phyloP scores from a whole-genome alignment of 805 yeast species.

The Kuraishia capsulata region DNA sequence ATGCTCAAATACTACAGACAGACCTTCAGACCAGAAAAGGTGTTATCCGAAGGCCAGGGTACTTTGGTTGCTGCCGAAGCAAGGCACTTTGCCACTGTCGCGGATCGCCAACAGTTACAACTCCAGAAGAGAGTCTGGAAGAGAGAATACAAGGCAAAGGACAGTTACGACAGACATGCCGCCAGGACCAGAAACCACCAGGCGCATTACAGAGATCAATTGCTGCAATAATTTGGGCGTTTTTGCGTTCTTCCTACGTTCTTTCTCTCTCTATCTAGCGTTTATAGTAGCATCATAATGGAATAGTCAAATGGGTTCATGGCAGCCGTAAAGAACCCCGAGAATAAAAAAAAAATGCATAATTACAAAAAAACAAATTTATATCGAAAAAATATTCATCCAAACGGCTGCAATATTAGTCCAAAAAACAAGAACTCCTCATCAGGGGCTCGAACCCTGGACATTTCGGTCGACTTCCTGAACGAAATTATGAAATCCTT shows the following conservation, averaged over 20 bases:
- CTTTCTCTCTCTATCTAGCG: too few relatives aligned
- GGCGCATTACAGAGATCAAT: constrained; percentile 73
- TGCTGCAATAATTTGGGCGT: constrained; percentile 28
- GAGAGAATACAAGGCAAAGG: constrained; percentile 39
- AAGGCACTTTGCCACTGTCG: constrained; percentile 36
- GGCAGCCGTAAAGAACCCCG: not conserved
- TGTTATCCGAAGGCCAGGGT: constrained; percentile 53
- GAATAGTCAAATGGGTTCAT: too few relatives aligned
- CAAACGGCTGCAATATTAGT: not conserved
- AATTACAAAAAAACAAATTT: too few relatives aligned
- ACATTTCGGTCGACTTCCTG: constrained; percentile 40
- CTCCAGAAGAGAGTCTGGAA: constrained; percentile 52
- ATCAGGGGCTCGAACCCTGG: constrained; percentile 59
- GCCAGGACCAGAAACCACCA: constrained; percentile 72
- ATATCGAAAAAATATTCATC: too few relatives aligned
- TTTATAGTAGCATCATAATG: too few relatives aligned
- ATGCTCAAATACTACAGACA: constrained; percentile 67
- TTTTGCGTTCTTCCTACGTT: too few relatives aligned
- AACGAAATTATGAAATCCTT: constrained; percentile 18
- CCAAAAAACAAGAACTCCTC: constrained; percentile 29
- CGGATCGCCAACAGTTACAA: constrained; percentile 30
- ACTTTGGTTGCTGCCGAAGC: constrained; percentile 75
- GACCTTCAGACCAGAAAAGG: constrained; percentile 39
- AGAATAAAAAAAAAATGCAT: not conserved
- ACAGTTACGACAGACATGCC: constrained; percentile 45